Evolutionary conservation across 768 basidiomycete genomes (phyloP).

Genomic region (Boletales sp.): DNA sequence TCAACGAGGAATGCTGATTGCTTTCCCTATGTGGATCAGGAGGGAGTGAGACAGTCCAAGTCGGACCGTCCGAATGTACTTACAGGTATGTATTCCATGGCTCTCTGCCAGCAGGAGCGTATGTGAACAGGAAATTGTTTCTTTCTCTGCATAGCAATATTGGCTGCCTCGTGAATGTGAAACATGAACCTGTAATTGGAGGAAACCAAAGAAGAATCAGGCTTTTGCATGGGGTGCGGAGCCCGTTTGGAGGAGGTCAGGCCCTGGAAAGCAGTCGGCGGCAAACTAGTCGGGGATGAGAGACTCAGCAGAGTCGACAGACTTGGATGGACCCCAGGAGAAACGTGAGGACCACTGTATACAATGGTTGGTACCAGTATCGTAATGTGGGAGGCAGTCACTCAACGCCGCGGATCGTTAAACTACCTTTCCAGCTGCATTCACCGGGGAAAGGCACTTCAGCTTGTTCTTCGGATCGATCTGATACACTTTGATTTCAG

Average conservation of each 20-base stretch:
- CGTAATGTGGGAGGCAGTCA: neutral
- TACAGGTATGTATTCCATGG: too few species aligned
- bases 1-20: too few species aligned
- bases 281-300: slow-evolving; percentile 64
- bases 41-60: too few species aligned
- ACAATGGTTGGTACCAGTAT: slow-evolving; percentile 35
- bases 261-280: slow-evolving; percentile 52
- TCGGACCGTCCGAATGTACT: too few species aligned
- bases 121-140: too few species aligned
- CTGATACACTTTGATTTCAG: slow-evolving; percentile 47
- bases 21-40: too few species aligned
- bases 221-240: slow-evolving; percentile 54
- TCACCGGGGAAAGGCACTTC: slow-evolving; percentile 63
- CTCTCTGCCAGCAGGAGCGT: too few species aligned
- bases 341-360: slow-evolving; percentile 56
- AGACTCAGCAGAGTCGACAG: slow-evolving; percentile 60
- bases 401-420: neutral
- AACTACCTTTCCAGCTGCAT: slow-evolving; percentile 64
- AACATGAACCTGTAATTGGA: slow-evolving; percentile 36
- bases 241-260: slow-evolving; percentile 49
- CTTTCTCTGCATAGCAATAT: too few species aligned
- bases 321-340: slow-evolving; percentile 56
- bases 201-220: slow-evolving; percentile 57
- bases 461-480: slow-evolving; percentile 66
- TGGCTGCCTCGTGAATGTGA: too few species aligned